These are phyloP conservation scores for Breynia disticha DNA, from an alignment of 441 rosid genomes.

Conservation along the genomic window DNA sequence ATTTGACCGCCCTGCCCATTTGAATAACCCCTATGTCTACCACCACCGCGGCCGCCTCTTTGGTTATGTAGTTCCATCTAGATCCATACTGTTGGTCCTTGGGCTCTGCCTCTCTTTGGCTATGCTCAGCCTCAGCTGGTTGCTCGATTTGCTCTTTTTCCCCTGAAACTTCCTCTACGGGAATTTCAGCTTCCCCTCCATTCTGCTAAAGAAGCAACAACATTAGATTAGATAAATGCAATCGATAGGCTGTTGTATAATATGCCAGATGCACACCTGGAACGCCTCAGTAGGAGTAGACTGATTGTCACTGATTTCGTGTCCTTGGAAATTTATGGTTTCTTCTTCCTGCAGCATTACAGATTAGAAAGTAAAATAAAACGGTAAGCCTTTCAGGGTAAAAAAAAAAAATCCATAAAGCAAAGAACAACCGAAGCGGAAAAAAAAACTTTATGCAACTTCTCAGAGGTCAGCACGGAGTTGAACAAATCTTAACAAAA, in stretches of 20 bases:
- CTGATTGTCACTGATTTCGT: constrained; percentile 34
- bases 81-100: constrained; percentile 42
- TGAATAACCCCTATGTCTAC: constrained; percentile 38
- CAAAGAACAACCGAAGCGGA: too few species aligned
- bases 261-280: constrained; percentile 5
- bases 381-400: background rate
- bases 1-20: constrained; percentile 71
- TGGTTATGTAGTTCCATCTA: constrained; percentile 54
- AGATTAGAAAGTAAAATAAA: background rate
- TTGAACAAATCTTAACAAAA: too few species aligned
- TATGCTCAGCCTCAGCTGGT: constrained; percentile 30
- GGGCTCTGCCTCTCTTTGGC: constrained; percentile 30
- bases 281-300: constrained; percentile 32
- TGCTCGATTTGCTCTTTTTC: constrained; percentile 37
- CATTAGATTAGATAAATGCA: background rate
- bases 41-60: constrained; percentile 49
- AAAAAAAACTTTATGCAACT: too few species aligned
- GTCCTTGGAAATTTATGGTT: constrained; percentile 29
- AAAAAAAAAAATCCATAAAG: background rate
- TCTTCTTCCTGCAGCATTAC: constrained; percentile 45
- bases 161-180: constrained; percentile 23
- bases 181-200: constrained; percentile 36
- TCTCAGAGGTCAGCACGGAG: too few species aligned
- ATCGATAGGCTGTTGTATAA: constrained; percentile 24
- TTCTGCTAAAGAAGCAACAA: constrained; percentile 30